Percentiles rank a stretch among this genome's conserved stretches.
These are phyloP conservation scores for Tubosaeta brunneosetosa DNA, from an alignment of 768 basidiomycete species.

Conservation along the genomic window DNA sequence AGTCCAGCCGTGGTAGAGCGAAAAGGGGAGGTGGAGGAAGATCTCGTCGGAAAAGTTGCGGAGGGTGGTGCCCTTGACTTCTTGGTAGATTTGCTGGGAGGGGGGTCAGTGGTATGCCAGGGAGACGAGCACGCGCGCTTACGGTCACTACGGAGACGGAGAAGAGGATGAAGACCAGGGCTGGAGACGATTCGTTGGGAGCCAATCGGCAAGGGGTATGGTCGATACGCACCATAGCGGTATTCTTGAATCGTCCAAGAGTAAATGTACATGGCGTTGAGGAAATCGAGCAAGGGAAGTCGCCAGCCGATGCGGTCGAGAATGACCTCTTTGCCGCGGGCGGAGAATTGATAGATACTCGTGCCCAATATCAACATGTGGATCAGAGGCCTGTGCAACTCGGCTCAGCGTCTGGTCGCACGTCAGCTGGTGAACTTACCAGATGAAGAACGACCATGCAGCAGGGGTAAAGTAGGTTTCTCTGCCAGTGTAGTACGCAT, in stretches of 20 bases:
- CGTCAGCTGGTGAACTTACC: constrained; percentile 33
- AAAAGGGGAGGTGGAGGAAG: constrained; percentile 72
- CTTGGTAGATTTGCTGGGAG: constrained; percentile 55
- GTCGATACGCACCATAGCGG: constrained; percentile 31
- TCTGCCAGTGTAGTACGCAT: constrained; percentile 44
- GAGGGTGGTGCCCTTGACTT: constrained; percentile 53
- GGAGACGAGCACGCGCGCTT: constrained; percentile 2
- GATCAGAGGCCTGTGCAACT: constrained; percentile 45
- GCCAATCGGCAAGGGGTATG: background rate
- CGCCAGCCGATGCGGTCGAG: constrained; percentile 65
- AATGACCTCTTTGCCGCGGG: constrained; percentile 50
- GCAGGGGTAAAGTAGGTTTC: constrained; percentile 69
- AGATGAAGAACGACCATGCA: constrained; percentile 57
- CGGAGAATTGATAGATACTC: constrained; percentile 57
- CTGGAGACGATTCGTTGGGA: constrained; percentile 18
- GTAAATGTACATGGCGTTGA: constrained; percentile 63
- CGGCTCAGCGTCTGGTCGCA: background rate
- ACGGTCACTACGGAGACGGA: constrained; percentile 51
- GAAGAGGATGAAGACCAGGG: constrained; percentile 39
- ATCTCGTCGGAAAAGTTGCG: constrained; percentile 52
- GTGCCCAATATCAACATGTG: constrained; percentile 64
- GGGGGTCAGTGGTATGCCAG: constrained; percentile 1
- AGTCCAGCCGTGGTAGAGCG: constrained; percentile 62
- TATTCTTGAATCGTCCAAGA: constrained; percentile 54
- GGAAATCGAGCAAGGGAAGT: constrained; percentile 56